These are phyloP conservation scores for Hyaloraphidium curvatum DNA, from an alignment of 192 early-diverging fungal genomes.

Conservation along the genomic window DNA sequence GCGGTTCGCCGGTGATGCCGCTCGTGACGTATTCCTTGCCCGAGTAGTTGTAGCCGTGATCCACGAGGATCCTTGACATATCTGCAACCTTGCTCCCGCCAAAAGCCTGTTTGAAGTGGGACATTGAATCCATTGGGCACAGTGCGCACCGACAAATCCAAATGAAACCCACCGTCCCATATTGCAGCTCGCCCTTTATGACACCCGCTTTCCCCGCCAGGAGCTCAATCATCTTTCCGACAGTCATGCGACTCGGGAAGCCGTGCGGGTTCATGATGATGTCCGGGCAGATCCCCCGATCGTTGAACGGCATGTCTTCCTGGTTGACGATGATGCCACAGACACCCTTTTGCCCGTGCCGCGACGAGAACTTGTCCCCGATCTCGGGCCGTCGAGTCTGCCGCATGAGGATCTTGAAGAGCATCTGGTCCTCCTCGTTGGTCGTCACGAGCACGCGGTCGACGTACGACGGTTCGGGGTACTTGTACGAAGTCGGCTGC, in stretches of 20 bases:
- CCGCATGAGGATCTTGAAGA: conserved; percentile 75
- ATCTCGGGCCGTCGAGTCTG: conserved; percentile 90
- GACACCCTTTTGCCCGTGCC: conserved; percentile 96
- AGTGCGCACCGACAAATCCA: neutral
- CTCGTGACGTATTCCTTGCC: conserved; percentile 94
- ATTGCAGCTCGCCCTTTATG: conserved; percentile 73
- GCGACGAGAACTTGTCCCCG: conserved; percentile 95
- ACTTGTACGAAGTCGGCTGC: conserved; percentile 70
- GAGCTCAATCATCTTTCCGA: conserved; percentile 97
- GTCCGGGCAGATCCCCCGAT: conserved; percentile 76
- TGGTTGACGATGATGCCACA: conserved; percentile 92
- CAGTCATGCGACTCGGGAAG: conserved; percentile 97
- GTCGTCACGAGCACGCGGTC: conserved; percentile 63
- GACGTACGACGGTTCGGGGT: conserved; percentile 19
- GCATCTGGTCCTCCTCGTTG: conserved; percentile 74
- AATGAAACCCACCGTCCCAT: conserved; percentile 51
- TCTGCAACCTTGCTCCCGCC: conserved; percentile 88
- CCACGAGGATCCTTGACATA: conserved; percentile 80
- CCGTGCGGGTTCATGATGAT: conserved; percentile 99
- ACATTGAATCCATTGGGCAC: too few relatives aligned
- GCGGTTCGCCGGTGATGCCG: conserved; percentile 70
- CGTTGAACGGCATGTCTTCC: conserved; percentile 94
- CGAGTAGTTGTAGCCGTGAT: conserved; percentile 85
- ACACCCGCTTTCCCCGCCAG: conserved; percentile 91
- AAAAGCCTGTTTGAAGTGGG: conserved; percentile 28